Base-by-base conservation (phyloP, 179 eudicot species). In the Dionaea muscipula region DNA sequence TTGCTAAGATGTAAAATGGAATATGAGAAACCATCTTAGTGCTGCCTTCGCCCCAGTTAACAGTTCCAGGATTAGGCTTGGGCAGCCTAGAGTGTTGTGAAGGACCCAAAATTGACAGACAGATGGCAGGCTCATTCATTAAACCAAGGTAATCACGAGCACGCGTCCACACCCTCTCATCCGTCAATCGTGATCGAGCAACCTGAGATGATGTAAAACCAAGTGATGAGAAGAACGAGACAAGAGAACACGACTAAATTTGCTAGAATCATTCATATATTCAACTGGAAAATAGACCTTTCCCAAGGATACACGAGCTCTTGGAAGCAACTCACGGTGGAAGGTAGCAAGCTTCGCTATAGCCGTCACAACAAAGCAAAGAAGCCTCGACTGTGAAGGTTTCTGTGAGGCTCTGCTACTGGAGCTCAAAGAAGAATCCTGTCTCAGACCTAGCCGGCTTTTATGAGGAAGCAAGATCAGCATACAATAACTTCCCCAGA, bases 341-440 rank as follows among this genome's bases (percentile, higher is more conserved):
- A 70, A 78, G 26, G 99, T 89, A 56, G 99, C 99, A 57, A 93
- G 87, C 68, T 93, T 88, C 17, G 96, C 94, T 56, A 93, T 88
- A 26, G 99, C 96, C 35, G 94, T 88, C 70, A 93, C 87, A 57
- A 93, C 99, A 73, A 85, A 93, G 71, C 96, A 85, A 41, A 93
- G 68, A 55, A 93, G 90, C 74, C 96, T 81, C 1, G 95, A 81
- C 59, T 93, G 95, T 20, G 80, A 82, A 57, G 85, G 67, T 66
- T 68, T 84, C 71, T 74, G 77, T 48, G 66, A 76, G 57, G 72
- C 67, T 45, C 75, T 57, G 58, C 77, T 66, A 43, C 75, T 71
- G 36, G 78, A 66, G 61, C 76, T 71, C 60, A 65, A 62, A 62
- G 73, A 64, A 41, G 81, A 67, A 24, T 91, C 86, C 48, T 73